Evolutionary conservation across 2,329 filamentous ascomycete genomes (phyloP), one percentile per base, ranked within the genome.

Genomic region (Aspergillus pseudoterreus): DNA sequence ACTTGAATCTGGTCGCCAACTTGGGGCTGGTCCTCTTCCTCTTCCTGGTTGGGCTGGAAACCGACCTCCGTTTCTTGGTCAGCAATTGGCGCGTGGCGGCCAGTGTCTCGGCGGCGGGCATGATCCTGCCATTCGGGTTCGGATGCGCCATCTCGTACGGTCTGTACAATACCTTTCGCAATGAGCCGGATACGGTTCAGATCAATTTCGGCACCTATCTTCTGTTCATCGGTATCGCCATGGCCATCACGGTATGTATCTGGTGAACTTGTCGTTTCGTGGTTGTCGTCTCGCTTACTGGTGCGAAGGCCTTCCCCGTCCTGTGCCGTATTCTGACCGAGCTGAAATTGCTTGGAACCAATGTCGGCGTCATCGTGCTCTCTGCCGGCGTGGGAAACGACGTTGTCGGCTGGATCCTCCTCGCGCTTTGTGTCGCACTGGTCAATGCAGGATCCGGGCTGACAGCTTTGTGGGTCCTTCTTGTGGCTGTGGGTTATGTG

Each of bases 321-420:
- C 82, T 97, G 11, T 96, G 92, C 65, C 88, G 92, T 68, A 97
- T 97, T 59, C 75, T 97, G 58, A 92, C 90, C 0, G 92, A 96
- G 70, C 77, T 97, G 48, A 94, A 96, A 62, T 78, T 97, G 45
- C 83, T 97, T 4, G 76, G 82, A 49, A 94, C 90, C 2, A 82
- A 86, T 0, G 92, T 96, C 4, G 92, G 92, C 64, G 83, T 96
- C 33, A 95, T 95, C 35, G 88, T 92, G 1, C 79, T 96, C 8
- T 91, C 92, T 3, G 92, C 92, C 5, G 92, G 92, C 47, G 91
- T 96, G 12, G 90, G 90, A 1, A 96, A 97, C 67, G 92, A 97
- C 65, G 90, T 94, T 14, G 83, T 87, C 3, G 89, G 90, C 51
- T 97, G 92, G 92, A 86, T 96, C 58, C 77, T 97, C 14, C 84